Evolutionary conservation across 345 rosid species (phyloP).

Genomic region (Linum usitatissimum): DNA sequence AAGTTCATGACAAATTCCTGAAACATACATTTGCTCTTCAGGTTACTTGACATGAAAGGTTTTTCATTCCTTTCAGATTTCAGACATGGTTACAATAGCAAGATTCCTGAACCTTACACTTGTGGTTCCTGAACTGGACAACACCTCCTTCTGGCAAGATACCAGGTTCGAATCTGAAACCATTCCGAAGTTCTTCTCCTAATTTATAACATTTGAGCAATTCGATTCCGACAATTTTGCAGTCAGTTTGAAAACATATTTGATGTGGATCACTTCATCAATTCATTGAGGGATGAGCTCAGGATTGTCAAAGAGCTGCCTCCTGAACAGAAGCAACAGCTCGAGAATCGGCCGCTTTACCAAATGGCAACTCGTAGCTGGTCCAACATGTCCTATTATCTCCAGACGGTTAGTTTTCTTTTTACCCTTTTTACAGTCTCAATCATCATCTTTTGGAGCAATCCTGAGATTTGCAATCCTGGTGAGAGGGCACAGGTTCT

Average conservation of each 20-base stretch:
- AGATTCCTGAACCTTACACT: slow-evolving; percentile 28
- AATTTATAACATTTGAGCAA: not conserved
- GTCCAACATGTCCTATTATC: slow-evolving; percentile 52
- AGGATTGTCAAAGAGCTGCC: slow-evolving; percentile 38
- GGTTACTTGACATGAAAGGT: not conserved
- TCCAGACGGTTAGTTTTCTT: slow-evolving; percentile 23
- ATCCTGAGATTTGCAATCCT: too few relatives aligned
- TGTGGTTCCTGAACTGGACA: slow-evolving; percentile 26
- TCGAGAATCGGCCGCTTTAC: slow-evolving; percentile 17
- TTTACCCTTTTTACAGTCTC: too few relatives aligned
- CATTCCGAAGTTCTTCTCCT: not conserved
- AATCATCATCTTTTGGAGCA: too few relatives aligned
- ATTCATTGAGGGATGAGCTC: slow-evolving; percentile 37
- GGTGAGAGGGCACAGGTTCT: slow-evolving; percentile 32
- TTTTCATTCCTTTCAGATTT: slow-evolving; percentile 17
- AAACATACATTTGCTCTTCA: not conserved
- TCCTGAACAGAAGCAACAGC: slow-evolving; percentile 22
- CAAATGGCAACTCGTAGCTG: slow-evolving; percentile 45
- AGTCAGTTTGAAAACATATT: slow-evolving; percentile 41
- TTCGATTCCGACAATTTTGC: not conserved
- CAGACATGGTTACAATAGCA: slow-evolving; percentile 31
- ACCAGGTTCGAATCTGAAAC: slow-evolving; percentile 13
- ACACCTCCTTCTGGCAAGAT: slow-evolving; percentile 27
- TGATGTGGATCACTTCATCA: slow-evolving; percentile 41
- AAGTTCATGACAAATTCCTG: not conserved